Base-by-base conservation (phyloP, 176 grass and related monocot species). In the Phragmites australis region DNA sequence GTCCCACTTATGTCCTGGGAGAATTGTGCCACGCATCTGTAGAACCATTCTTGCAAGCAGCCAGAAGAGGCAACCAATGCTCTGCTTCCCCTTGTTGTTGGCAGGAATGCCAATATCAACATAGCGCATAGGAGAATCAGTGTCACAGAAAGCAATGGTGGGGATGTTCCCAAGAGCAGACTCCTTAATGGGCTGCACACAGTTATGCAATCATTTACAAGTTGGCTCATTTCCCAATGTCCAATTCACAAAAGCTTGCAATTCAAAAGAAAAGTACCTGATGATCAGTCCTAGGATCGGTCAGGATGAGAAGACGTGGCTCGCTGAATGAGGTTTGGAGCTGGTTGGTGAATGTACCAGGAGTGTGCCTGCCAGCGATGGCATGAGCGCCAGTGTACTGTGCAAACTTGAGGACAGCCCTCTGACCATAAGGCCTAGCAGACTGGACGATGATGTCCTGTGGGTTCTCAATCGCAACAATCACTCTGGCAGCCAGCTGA, bases 51-150 rank as follows among this genome's bases (percentile, higher is more conserved):
- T 89, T 42, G 90, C 90, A 64, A 97, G 82, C 11, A 93, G 70
- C 93, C 90, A 97, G 75, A 87, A 97, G 21, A 97, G 85, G 65
- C 93, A 97, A 32, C 93, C 93, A 52, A 97, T 97, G 70, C 90
- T 92, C 79, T 90, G 79, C 59, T 93, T 97, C 50, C 93, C 93
- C 87, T 97, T 97, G 87, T 97, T 97, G 79, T 97, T 97, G 2
- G 93, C 85, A 47, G 93, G 93, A 77, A 97, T 93, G 19, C 93
- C 90, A 23, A 97, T 93, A 83, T 97, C 93, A 14, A 97, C 93
- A 3, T 97, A 97, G 11, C 90, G 88, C 93, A 97, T 97, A 3
- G 93, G 93, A 54, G 93, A 97, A 68, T 97, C 93, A 7, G 93
- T 97, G 74, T 97, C 93, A 3, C 93, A 97, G 72, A 75, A 75